phyloP scores from a whole-genome alignment of 441 rosid genomes.

The Mallotus japonicus region DNA sequence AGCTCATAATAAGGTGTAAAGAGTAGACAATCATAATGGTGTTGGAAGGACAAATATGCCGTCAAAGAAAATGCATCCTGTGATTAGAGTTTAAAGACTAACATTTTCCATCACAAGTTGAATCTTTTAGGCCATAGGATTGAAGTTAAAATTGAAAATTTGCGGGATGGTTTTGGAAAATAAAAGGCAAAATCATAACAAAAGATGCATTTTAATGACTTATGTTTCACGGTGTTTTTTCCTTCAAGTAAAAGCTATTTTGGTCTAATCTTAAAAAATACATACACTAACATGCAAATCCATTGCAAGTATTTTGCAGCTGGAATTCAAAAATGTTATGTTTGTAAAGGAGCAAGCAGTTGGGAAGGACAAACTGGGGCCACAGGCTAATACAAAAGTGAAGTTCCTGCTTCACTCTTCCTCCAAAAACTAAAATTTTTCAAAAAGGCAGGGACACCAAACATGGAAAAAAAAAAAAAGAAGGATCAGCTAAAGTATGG shows the following conservation, averaged over 20 bases:
- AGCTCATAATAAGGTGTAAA: slow-evolving; percentile 9
- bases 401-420: neutral
- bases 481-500: neutral
- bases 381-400: slow-evolving; percentile 5
- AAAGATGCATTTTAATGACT: neutral
- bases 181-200: neutral
- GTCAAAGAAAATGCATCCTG: neutral
- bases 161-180: too few species aligned
- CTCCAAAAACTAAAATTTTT: neutral
- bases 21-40: neutral
- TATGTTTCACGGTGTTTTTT: neutral
- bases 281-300: too few species aligned
- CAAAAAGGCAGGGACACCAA: neutral
- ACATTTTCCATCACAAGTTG: too few species aligned
- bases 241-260: slow-evolving; percentile 11
- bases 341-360: neutral
- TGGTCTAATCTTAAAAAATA: too few species aligned
- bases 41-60: slow-evolving; percentile 2
- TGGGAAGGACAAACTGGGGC: neutral
- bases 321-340: neutral
- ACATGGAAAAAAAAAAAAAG: neutral
- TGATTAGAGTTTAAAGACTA: neutral
- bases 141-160: too few species aligned
- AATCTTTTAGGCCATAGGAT: neutral
- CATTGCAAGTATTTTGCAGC: neutral